A percentile compares a stretch with the other conserved stretches of the same genome.
These are phyloP conservation scores for Paecilomyces dactylethromorphus DNA, from an alignment of 2,329 filamentous ascomycete species.

Conservation along the genomic window DNA sequence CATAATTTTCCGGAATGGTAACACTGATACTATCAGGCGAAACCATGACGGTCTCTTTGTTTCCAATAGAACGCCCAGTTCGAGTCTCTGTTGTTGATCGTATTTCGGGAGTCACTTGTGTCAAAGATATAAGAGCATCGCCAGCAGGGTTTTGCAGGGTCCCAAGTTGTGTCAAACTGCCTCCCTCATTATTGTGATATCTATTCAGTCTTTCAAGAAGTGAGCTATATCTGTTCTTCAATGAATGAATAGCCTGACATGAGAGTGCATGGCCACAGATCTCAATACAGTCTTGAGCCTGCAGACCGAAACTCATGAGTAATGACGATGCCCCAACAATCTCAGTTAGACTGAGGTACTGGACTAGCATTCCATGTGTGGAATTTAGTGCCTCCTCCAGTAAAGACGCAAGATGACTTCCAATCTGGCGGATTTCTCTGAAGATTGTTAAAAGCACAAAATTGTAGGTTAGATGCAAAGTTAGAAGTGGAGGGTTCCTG, in stretches of 20 bases:
- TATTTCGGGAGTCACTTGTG: neutral
- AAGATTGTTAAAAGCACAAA: constrained; percentile 4
- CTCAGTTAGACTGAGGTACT: neutral
- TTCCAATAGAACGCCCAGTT: neutral
- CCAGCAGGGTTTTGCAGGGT: neutral
- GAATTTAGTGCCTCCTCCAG: constrained; percentile 1
- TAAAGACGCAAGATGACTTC: neutral
- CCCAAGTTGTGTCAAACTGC: neutral
- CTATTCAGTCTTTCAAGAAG: neutral
- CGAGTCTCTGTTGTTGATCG: neutral
- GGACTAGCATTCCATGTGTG: constrained; percentile 1
- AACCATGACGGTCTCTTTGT: neutral
- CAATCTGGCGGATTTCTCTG: constrained; percentile 1
- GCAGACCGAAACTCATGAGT: neutral
- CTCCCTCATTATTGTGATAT: neutral
- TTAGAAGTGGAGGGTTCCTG: constrained; percentile 3
- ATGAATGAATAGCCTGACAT: neutral
- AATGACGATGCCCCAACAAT: neutral
- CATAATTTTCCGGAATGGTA: neutral
- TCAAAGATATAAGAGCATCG: neutral
- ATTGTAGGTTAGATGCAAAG: constrained; percentile 6
- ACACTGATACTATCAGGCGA: neutral
- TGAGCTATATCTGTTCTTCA: neutral
- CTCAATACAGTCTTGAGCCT: neutral
- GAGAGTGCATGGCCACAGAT: neutral